Percentiles rank a stretch among this genome's conserved stretches.
These are phyloP conservation scores for Olyra latifolia DNA, from an alignment of 176 grass and related monocot species.

Conservation along the genomic window DNA sequence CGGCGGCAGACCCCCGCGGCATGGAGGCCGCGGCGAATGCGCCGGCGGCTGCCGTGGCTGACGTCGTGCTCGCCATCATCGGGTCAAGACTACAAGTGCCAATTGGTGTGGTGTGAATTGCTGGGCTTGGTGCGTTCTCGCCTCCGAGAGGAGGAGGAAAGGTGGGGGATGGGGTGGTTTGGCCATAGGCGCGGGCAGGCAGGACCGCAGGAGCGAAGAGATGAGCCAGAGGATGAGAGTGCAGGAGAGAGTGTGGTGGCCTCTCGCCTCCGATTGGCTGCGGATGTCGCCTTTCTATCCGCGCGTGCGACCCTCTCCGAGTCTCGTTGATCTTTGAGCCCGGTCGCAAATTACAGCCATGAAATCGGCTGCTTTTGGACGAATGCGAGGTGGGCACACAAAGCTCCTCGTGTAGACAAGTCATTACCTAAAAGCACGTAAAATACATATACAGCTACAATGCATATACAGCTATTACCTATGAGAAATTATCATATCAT, in stretches of 20 bases:
- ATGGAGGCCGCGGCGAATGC: conserved; percentile 45
- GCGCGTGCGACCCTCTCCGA: not conserved
- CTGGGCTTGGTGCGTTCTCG: not conserved
- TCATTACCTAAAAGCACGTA: too few species aligned
- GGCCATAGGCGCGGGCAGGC: too few species aligned
- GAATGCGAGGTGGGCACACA: conserved; percentile 36
- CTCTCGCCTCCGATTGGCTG: conserved; percentile 58
- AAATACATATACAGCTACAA: too few species aligned
- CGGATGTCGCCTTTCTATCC: conserved; percentile 52
- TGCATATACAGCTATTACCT: too few species aligned
- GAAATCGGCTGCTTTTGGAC: not conserved
- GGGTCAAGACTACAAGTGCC: too few species aligned
- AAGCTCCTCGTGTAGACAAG: too few species aligned
- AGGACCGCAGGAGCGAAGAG: not conserved
- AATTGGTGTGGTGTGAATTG: too few species aligned
- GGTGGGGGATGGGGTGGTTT: too few species aligned
- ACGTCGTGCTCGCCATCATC: conserved; percentile 51
- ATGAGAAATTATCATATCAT: too few species aligned
- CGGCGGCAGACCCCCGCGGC: conserved; percentile 5
- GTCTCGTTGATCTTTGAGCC: not conserved
- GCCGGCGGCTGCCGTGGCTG: conserved; percentile 52
- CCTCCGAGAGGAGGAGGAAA: too few species aligned
- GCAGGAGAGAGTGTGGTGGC: conserved; percentile 25
- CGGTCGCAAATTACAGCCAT: not conserved
- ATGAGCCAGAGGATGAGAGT: conserved; percentile 17